These are phyloP conservation scores for Cordyceps pruinosa DNA, from an alignment of 2,329 filamentous ascomycete genomes.

Conservation along the genomic window DNA sequence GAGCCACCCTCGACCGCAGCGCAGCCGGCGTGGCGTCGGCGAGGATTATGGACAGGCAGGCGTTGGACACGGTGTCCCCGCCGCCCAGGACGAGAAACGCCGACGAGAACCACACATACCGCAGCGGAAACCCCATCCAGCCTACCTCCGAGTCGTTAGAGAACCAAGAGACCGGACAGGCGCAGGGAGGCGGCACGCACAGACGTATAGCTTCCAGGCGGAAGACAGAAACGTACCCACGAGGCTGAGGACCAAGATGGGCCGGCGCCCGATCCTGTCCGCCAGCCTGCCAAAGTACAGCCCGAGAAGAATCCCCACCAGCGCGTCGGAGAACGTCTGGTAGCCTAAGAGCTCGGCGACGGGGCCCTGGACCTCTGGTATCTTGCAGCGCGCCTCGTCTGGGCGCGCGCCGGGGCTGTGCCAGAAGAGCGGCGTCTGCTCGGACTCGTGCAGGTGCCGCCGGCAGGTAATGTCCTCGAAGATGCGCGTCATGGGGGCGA, in stretches of 20 bases:
- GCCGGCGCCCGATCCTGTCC: constrained; percentile 3
- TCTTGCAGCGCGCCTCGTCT: constrained; percentile 10
- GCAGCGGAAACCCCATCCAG: constrained; percentile 8
- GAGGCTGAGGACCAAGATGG: background rate
- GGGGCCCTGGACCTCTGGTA: constrained; percentile 3
- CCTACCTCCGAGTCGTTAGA: background rate
- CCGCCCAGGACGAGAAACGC: constrained; percentile 5
- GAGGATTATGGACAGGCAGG: constrained; percentile 10
- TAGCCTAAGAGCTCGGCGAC: constrained; percentile 8
- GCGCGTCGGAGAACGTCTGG: constrained; percentile 1
- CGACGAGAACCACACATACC: constrained; percentile 5
- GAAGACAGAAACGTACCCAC: background rate
- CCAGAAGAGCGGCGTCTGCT: background rate
- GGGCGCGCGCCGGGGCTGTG: background rate
- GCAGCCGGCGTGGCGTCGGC: constrained; percentile 3
- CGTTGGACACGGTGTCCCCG: constrained; percentile 1
- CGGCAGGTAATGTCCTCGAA: constrained; percentile 6
- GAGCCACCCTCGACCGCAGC: constrained; percentile 40
- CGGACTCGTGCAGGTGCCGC: background rate
- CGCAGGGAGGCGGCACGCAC: background rate
- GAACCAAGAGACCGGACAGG: background rate
- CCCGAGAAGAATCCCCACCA: constrained; percentile 6
- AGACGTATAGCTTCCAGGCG: constrained; percentile 4
- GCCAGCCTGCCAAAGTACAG: constrained; percentile 9
- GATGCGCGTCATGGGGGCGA: constrained; percentile 3